phyloP scores from a whole-genome alignment of 805 yeast species.

The Sungouiella blattae region DNA sequence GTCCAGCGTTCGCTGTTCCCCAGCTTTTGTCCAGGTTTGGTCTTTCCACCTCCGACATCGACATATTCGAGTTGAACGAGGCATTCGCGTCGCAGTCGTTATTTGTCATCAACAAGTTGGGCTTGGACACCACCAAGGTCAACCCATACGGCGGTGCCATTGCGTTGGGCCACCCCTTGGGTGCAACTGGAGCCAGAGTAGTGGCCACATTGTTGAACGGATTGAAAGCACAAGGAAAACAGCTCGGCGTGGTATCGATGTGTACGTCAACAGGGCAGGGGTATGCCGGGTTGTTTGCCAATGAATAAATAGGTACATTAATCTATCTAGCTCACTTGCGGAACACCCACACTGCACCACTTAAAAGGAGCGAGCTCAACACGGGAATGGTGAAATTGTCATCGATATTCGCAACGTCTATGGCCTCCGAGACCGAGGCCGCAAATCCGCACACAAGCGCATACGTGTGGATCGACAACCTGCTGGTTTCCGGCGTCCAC shows the following conservation, averaged over 20 bases:
- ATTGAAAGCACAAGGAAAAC: conserved; percentile 22
- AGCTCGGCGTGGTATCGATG: conserved; percentile 38
- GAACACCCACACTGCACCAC: conserved; percentile 36
- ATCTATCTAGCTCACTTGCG: background rate
- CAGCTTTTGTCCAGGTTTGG: conserved; percentile 2
- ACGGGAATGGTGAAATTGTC: conserved; percentile 96
- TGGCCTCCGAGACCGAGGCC: conserved; percentile 84
- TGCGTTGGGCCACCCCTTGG: conserved; percentile 24
- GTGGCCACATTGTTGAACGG: conserved; percentile 35
- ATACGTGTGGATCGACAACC: conserved; percentile 48
- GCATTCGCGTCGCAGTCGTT: conserved; percentile 17
- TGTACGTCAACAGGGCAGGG: conserved; percentile 42
- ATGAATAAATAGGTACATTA: conserved; percentile 12
- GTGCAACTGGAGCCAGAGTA: conserved; percentile 58
- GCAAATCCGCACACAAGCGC: conserved; percentile 70
- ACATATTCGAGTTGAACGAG: conserved; percentile 57
- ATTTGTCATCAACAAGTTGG: conserved; percentile 22
- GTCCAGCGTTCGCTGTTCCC: conserved; percentile 7
- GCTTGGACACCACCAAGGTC: conserved; percentile 39
- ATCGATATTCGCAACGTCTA: conserved; percentile 73
- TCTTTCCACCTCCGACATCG: conserved; percentile 56
- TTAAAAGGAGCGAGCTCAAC: conserved; percentile 65
- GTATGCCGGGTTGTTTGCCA: conserved; percentile 30
- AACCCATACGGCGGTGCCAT: conserved; percentile 16
- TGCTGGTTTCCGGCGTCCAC: conserved; percentile 64